Conservation (phyloP, 352 stramenopile species). For the Pythium coloratum region DNA sequence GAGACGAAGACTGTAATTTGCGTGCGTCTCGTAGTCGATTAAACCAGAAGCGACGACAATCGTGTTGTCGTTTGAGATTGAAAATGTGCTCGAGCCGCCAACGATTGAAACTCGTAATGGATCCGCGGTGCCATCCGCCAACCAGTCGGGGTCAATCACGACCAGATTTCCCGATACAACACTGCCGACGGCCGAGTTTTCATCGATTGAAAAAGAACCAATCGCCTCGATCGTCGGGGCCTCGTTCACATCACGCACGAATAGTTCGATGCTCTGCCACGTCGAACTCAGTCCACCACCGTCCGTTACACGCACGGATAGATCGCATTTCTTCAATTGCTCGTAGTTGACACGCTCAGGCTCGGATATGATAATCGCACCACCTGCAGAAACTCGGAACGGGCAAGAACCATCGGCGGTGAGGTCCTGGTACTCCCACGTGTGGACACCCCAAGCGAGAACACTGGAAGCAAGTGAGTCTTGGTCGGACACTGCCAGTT, state of each 20-base stretch:
- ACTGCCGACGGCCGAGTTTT: slow-evolving; percentile 21
- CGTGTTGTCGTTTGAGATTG: neutral
- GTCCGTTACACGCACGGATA: slow-evolving; percentile 25
- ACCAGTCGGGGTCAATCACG: slow-evolving; percentile 28
- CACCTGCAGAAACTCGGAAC: slow-evolving; percentile 9
- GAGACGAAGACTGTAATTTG: slow-evolving; percentile 17
- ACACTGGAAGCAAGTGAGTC: slow-evolving; percentile 10
- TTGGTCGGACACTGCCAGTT: slow-evolving; percentile 23
- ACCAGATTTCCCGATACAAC: slow-evolving; percentile 4
- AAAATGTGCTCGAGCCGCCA: slow-evolving; percentile 1
- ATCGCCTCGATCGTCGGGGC: slow-evolving; percentile 11
- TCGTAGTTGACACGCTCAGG: slow-evolving; percentile 28
- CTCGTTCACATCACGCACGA: slow-evolving; percentile 30
- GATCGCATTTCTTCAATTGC: slow-evolving; percentile 10
- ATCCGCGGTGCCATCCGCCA: slow-evolving; percentile 17
- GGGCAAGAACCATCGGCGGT: neutral
- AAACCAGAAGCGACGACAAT: neutral
- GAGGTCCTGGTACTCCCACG: slow-evolving; percentile 20
- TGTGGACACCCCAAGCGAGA: slow-evolving; percentile 19
- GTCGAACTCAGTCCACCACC: slow-evolving; percentile 19
- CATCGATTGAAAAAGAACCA: slow-evolving; percentile 20
- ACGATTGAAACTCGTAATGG: slow-evolving; percentile 1
- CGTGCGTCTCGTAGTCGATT: slow-evolving; percentile 26
- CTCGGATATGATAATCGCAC: slow-evolving; percentile 19
- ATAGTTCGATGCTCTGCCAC: slow-evolving; percentile 26